Evolutionary conservation across 176 grass and related monocot species (phyloP).

Genomic region (Sorghum bicolor): Sorghum_bicolor_NCBIv3 NC_012873.2:60412001-60412500

Average conservation of each 20-base stretch:
- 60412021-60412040: conserved; percentile 60
- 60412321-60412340: background rate
- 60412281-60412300: conserved; percentile 13
- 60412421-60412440: background rate
- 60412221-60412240: conserved; percentile 75
- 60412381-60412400: conserved; percentile 16
- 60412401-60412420: background rate
- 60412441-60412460: background rate
- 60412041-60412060: conserved; percentile 61
- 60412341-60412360: background rate
- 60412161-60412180: conserved; percentile 1
- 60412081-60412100: conserved; percentile 80
- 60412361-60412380: background rate
- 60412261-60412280: conserved; percentile 51
- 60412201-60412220: conserved; percentile 87
- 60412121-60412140: conserved; percentile 23
- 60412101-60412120: conserved; percentile 59
- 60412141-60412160: conserved; percentile 18
- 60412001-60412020: conserved; percentile 65
- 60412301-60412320: background rate
- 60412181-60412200: conserved; percentile 16
- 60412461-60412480: background rate
- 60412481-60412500: conserved; percentile 10
- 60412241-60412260: conserved; percentile 59
- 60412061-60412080: conserved; percentile 68